Percentiles rank a stretch among this genome's conserved stretches.
Evolutionary conservation across 2,329 filamentous ascomycete genomes (phyloP).

Genomic region (Myotisia sp.): DNA sequence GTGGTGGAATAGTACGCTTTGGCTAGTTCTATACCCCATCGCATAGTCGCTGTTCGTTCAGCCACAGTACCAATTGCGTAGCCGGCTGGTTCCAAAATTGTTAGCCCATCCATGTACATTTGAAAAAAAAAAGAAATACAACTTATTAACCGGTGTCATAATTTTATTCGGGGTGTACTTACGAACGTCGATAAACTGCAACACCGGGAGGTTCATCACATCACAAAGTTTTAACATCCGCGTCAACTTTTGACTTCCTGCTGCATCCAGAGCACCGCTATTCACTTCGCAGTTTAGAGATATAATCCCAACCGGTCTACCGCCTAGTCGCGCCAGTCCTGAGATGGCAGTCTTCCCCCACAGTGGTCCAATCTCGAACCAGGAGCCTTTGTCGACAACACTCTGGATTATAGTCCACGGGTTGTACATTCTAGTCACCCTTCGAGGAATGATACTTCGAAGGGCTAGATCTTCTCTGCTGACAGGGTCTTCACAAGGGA

Average conservation of each 20-base stretch:
- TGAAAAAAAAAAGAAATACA: too few species aligned
- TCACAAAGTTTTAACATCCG: constrained; percentile 50
- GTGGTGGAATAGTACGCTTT: constrained; percentile 50
- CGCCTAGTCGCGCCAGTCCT: constrained; percentile 45
- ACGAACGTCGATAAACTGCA: constrained; percentile 51
- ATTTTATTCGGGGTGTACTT: constrained; percentile 14
- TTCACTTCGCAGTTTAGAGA: constrained; percentile 48
- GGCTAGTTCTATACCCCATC: constrained; percentile 47
- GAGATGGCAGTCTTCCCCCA: constrained; percentile 50
- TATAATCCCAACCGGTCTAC: constrained; percentile 45
- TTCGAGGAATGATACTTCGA: constrained; percentile 43
- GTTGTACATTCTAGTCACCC: constrained; percentile 47
- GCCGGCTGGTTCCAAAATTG: constrained; percentile 25
- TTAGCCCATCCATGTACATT: too few species aligned
- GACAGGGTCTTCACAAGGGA: constrained; percentile 35
- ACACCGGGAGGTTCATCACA: constrained; percentile 49
- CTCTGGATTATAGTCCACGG: constrained; percentile 42
- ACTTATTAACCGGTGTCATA: neutral
- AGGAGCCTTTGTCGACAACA: constrained; percentile 42
- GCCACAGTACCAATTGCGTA: constrained; percentile 51
- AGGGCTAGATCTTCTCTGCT: constrained; percentile 37
- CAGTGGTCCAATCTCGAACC: constrained; percentile 50
- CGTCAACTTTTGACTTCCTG: constrained; percentile 47
- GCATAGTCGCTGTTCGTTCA: constrained; percentile 50
- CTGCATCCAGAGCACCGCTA: constrained; percentile 46